Evolutionary conservation across 192 early-diverging fungal genomes (phyloP).

Genomic region (Cladochytrium replicatum): DNA sequence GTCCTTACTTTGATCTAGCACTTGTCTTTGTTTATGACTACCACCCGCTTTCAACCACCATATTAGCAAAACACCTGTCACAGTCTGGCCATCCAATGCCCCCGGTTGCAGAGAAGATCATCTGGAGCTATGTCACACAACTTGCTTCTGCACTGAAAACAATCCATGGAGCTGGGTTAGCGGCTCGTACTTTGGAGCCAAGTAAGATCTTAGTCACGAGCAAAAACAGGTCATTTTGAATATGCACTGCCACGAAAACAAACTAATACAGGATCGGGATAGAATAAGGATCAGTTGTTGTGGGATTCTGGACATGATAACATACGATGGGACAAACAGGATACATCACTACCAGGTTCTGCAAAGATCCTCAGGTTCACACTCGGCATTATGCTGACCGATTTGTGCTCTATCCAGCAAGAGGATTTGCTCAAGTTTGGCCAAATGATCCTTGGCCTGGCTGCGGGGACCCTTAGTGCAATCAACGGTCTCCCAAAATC

Average conservation of each 20-base stretch:
- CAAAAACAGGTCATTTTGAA: constrained; percentile 47
- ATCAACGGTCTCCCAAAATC: constrained; percentile 52
- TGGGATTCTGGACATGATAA: constrained; percentile 55
- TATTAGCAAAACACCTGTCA: constrained; percentile 48
- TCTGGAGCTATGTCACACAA: constrained; percentile 63
- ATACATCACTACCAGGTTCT: constrained; percentile 42
- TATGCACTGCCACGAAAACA: background rate
- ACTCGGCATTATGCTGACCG: background rate
- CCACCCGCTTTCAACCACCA: constrained; percentile 60
- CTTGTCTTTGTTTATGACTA: constrained; percentile 76
- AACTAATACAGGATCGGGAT: background rate
- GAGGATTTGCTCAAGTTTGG: constrained; percentile 59
- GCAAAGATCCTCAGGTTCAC: constrained; percentile 2
- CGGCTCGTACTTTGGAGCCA: constrained; percentile 51
- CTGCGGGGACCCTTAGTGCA: constrained; percentile 47
- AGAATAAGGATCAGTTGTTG: constrained; percentile 56
- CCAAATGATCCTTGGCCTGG: constrained; percentile 50
- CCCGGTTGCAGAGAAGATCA: constrained; percentile 46
- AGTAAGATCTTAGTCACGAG: constrained; percentile 62
- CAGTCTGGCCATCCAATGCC: constrained; percentile 19
- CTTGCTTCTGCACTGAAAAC: constrained; percentile 53
- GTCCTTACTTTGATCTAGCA: too few species aligned
- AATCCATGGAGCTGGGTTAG: constrained; percentile 59
- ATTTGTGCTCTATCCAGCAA: constrained; percentile 32
- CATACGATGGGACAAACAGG: constrained; percentile 49